Evolutionary conservation across 2,329 filamentous ascomycete genomes (phyloP).

Genomic region (Xylaria sp.): DNA sequence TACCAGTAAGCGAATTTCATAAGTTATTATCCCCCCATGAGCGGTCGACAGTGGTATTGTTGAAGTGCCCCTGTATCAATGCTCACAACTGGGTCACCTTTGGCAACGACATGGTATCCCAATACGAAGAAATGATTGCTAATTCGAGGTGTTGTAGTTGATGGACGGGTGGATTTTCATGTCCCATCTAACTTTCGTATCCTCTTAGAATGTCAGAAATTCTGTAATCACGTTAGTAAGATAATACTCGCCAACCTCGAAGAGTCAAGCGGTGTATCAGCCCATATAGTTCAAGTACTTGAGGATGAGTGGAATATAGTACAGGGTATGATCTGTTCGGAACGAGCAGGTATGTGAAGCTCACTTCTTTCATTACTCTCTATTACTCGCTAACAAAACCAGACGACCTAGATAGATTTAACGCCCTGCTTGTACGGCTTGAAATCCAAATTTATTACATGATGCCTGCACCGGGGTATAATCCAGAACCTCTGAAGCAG

Average conservation of each 20-base stretch:
- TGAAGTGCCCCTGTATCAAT: not conserved
- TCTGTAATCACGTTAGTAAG: conserved; percentile 61
- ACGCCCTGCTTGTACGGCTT: conserved; percentile 61
- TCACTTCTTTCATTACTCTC: not conserved
- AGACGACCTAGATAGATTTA: conserved; percentile 61
- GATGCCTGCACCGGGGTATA: conserved; percentile 56
- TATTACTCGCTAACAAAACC: conserved; percentile 30
- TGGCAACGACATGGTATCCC: not conserved
- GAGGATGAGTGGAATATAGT: conserved; percentile 65
- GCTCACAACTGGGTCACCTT: not conserved
- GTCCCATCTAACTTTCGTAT: conserved; percentile 59
- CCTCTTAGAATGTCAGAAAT: conserved; percentile 63
- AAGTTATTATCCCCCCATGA: no score
- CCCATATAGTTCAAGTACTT: conserved; percentile 60
- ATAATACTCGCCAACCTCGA: conserved; percentile 61
- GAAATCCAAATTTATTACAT: conserved; percentile 67
- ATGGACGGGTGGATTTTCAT: conserved; percentile 53
- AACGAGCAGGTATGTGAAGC: conserved; percentile 57
- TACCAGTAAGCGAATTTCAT: conserved; percentile 43
- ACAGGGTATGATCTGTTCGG: conserved; percentile 57
- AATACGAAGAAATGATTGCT: conserved; percentile 3
- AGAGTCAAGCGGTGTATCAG: conserved; percentile 59
- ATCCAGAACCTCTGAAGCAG: conserved; percentile 55
- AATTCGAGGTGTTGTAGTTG: conserved; percentile 45
- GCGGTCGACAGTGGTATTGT: not conserved